These are phyloP conservation scores for Backusella westeae DNA, from an alignment of 192 early-diverging fungal species.

Conservation along the genomic window DNA sequence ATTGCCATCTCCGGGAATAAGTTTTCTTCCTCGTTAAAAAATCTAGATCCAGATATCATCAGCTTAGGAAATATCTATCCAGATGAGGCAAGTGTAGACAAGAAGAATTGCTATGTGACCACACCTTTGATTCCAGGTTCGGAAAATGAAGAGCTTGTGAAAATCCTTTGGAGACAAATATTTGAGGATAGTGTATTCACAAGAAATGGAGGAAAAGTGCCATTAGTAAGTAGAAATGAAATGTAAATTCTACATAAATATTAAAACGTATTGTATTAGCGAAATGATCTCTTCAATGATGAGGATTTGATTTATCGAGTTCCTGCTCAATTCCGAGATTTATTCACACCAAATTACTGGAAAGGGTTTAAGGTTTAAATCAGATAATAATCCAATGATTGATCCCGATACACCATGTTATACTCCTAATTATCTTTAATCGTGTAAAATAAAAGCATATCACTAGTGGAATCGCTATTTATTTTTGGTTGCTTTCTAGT, in stretches of 20 bases:
- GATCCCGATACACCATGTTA: not conserved
- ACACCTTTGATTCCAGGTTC: not conserved
- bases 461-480: not conserved
- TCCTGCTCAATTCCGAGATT: slow-evolving; percentile 9
- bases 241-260: no score
- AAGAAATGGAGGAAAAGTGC: slow-evolving; percentile 9
- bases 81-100: not conserved
- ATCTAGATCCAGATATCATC: slow-evolving; percentile 23
- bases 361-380: slow-evolving; percentile 4
- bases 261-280: not conserved
- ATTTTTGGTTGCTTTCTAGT: not conserved
- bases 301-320: not conserved
- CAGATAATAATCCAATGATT: slow-evolving; percentile 2
- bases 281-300: not conserved
- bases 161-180: slow-evolving; percentile 15
- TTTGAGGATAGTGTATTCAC: not conserved
- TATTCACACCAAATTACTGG: slow-evolving; percentile 8
- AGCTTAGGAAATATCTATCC: slow-evolving; percentile 21
- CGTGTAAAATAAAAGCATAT: not conserved
- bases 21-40: not conserved
- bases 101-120: slow-evolving; percentile 20
- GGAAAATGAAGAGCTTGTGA: not conserved
- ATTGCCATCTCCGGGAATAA: slow-evolving; percentile 8
- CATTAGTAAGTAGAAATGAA: slow-evolving; percentile 8
- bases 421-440: not conserved